phyloP scores from a whole-genome alignment of 177 flowering plant genomes.

The Tripterygium wilfordii region DNA sequence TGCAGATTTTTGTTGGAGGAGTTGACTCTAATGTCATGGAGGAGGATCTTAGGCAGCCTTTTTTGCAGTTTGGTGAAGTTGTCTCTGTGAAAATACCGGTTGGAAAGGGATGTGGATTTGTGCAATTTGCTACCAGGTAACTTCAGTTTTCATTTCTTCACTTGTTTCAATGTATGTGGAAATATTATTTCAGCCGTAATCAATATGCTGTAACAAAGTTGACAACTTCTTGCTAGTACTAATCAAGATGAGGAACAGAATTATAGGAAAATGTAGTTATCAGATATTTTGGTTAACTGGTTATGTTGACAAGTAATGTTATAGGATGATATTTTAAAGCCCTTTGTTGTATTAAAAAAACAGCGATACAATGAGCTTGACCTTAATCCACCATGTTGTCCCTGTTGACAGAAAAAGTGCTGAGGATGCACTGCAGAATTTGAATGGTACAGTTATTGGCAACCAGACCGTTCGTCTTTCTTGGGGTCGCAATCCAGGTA shows the following conservation, averaged over 20 bases:
- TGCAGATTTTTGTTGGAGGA: background rate
- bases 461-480: slow-evolving; percentile 46
- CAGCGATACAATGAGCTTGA: too few relatives aligned
- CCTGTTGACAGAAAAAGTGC: slow-evolving; percentile 30
- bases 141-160: background rate
- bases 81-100: background rate
- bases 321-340: too few relatives aligned
- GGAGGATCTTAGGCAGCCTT: background rate
- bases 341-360: too few relatives aligned
- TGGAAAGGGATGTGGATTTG: background rate
- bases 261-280: too few relatives aligned
- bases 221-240: too few relatives aligned
- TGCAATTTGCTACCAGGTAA: background rate
- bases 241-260: too few relatives aligned
- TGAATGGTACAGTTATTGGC: slow-evolving; percentile 41
- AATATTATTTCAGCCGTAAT: too few relatives aligned
- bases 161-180: too few relatives aligned
- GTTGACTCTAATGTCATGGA: background rate
- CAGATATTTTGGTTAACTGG: too few relatives aligned
- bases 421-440: slow-evolving; percentile 32
- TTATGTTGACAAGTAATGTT: too few relatives aligned
- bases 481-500: slow-evolving; percentile 42
- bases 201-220: too few relatives aligned
- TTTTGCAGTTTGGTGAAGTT: background rate
- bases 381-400: background rate